Evolutionary conservation across 139 green algal genomes (phyloP).

Genomic region (Ettlia oleoabundans): DNA sequence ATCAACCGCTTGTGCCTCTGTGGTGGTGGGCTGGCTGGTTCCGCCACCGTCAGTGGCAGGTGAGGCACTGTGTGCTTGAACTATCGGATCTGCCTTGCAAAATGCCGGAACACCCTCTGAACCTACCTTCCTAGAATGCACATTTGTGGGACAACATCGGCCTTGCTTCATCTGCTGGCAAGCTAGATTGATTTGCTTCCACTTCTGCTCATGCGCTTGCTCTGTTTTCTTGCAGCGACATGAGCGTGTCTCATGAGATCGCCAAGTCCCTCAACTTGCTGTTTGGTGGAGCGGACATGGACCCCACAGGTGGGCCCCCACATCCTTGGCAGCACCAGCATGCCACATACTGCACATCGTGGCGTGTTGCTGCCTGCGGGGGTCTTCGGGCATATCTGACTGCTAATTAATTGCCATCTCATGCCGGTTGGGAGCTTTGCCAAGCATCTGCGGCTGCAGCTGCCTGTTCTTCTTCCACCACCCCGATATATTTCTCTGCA

Average conservation of each 20-base stretch:
- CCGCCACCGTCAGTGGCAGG: slow-evolving; percentile 17
- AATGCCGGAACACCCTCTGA: no score
- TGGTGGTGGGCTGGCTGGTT: not conserved
- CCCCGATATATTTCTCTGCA: not conserved
- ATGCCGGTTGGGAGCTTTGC: no score
- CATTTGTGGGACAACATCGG: no score
- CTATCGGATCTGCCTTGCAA: no score
- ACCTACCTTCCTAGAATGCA: no score
- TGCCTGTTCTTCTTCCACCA: no score
- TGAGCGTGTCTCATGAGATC: slow-evolving; percentile 23
- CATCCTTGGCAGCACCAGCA: not conserved
- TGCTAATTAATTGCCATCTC: not conserved
- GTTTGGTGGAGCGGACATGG: slow-evolving; percentile 49
- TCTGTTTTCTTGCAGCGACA: slow-evolving; percentile 7
- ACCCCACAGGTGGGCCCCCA: slow-evolving; percentile 34
- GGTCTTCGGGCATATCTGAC: not conserved
- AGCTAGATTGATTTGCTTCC: not conserved
- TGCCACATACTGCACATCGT: no score
- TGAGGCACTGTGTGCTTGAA: no score
- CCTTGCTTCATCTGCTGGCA: not conserved
- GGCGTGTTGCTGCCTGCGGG: not conserved
- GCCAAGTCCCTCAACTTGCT: slow-evolving; percentile 35
- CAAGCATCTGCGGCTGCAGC: no score
- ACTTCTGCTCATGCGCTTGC: not conserved
- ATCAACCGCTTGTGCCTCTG: slow-evolving; percentile 17